These are phyloP conservation scores for Brassica incana DNA, from an alignment of 345 rosid genomes.

Conservation along the genomic window DNA sequence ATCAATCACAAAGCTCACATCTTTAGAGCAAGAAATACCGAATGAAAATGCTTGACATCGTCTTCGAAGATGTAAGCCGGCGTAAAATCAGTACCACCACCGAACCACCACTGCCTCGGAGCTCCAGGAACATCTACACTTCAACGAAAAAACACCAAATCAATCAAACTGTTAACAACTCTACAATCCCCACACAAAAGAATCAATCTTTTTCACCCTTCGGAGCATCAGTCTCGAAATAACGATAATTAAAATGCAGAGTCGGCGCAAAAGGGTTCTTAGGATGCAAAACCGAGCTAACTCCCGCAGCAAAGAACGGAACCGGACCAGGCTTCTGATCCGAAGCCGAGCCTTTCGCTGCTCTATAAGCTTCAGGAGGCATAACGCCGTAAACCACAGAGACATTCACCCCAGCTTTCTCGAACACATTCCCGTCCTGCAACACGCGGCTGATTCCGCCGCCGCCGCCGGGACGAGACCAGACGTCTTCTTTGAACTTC, in stretches of 20 bases:
- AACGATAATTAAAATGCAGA: constrained; percentile 40
- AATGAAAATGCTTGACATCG: constrained; percentile 93
- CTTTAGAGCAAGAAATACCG: constrained; percentile 42
- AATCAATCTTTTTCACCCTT: constrained; percentile 47
- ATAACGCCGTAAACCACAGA: constrained; percentile 93
- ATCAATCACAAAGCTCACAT: constrained; percentile 9
- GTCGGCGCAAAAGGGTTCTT: constrained; percentile 50
- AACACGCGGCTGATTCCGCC: constrained; percentile 97
- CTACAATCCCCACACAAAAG: background rate
- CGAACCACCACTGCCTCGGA: constrained; percentile 99
- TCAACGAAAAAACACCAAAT: background rate
- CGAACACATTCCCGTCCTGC: constrained; percentile 89
- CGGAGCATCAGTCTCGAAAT: constrained; percentile 55
- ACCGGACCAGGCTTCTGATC: constrained; percentile 81
- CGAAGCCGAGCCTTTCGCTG: constrained; percentile 67
- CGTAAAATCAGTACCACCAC: constrained; percentile 99
- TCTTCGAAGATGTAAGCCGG: constrained; percentile 97
- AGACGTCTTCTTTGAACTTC: constrained; percentile 91
- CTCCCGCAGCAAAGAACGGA: constrained; percentile 94
- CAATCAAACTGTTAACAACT: background rate
- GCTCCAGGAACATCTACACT: constrained; percentile 86
- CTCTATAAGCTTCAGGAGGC: constrained; percentile 99
- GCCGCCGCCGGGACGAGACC: constrained; percentile 98
- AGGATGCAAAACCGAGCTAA: constrained; percentile 49
- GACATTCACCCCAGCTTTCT: constrained; percentile 97